Evolutionary conservation across 768 basidiomycete genomes (phyloP).

Genomic region (Mycena vitilis): DNA sequence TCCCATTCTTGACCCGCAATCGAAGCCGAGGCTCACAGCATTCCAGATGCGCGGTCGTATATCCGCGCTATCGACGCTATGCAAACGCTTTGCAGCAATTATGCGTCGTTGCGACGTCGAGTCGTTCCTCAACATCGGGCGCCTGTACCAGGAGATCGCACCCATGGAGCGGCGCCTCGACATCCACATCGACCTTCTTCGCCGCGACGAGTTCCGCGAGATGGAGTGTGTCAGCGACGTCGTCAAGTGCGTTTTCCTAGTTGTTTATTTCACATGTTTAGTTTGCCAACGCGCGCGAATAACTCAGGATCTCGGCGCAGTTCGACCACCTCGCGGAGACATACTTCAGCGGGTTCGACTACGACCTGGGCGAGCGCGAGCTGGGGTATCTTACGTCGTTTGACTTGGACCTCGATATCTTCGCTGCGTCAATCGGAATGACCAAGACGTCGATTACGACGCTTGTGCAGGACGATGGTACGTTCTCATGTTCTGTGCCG

Average conservation of each 20-base stretch:
- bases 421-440: slow-evolving; percentile 90
- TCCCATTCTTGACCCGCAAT: not conserved
- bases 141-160: slow-evolving; percentile 84
- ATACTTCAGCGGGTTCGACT: slow-evolving; percentile 85
- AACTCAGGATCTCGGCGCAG: slow-evolving; percentile 84
- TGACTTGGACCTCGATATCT: slow-evolving; percentile 94
- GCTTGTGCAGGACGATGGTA: slow-evolving; percentile 83
- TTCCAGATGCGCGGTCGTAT: slow-evolving; percentile 87
- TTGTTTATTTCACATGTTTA: not conserved
- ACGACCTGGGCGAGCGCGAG: slow-evolving; percentile 91
- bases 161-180: slow-evolving; percentile 94
- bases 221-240: slow-evolving; percentile 94
- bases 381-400: slow-evolving; percentile 84
- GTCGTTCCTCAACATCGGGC: slow-evolving; percentile 87
- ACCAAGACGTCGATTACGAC: slow-evolving; percentile 87
- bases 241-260: slow-evolving; percentile 69
- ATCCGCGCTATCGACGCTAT: slow-evolving; percentile 81
- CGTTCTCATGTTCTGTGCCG: slow-evolving; percentile 21
- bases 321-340: slow-evolving; percentile 93
- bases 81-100: slow-evolving; percentile 90
- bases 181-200: slow-evolving; percentile 86
- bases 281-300: not conserved
- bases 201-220: slow-evolving; percentile 92
- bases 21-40: slow-evolving; percentile 1
- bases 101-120: slow-evolving; percentile 85